phyloP scores from a whole-genome alignment of 2,329 filamentous ascomycete species.

The Monosporascus ibericus region DNA sequence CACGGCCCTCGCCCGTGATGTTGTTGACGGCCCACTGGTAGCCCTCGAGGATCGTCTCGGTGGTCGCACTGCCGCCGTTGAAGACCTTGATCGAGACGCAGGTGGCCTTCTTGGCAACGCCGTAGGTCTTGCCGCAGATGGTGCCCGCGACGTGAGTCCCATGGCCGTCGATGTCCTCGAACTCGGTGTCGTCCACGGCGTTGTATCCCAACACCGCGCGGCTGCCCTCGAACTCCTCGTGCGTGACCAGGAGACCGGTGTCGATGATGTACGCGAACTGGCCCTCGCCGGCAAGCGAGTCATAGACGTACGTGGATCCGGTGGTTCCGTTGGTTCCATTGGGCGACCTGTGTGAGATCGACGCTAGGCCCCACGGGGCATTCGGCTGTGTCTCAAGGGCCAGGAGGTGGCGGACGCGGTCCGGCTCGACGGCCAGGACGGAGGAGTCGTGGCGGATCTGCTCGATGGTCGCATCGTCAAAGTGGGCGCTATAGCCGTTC shows the following conservation, averaged over 20 bases:
- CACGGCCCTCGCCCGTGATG: slow-evolving; percentile 10
- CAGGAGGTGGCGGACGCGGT: slow-evolving; percentile 19
- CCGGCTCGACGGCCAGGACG: slow-evolving; percentile 24
- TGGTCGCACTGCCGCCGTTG: slow-evolving; percentile 4
- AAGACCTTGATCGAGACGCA: slow-evolving; percentile 26
- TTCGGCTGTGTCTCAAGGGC: slow-evolving; percentile 12
- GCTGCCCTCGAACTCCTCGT: slow-evolving; percentile 25
- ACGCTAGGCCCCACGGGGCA: slow-evolving; percentile 25
- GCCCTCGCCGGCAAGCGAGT: slow-evolving; percentile 13
- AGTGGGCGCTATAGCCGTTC: slow-evolving; percentile 4
- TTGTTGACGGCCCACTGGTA: slow-evolving; percentile 21
- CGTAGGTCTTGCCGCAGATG: slow-evolving; percentile 22
- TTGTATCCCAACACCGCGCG: slow-evolving; percentile 23
- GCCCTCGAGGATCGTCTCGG: slow-evolving; percentile 14
- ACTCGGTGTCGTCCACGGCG: slow-evolving; percentile 7
- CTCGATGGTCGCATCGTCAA: slow-evolving; percentile 3
- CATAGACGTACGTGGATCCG: slow-evolving; percentile 17
- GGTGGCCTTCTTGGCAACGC: slow-evolving; percentile 23
- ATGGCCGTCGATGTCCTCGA: slow-evolving; percentile 19
- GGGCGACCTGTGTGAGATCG: slow-evolving; percentile 13
- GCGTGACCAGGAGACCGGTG: slow-evolving; percentile 32
- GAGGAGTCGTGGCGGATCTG: slow-evolving; percentile 1
- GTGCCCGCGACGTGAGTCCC: slow-evolving; percentile 27
- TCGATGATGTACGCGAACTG: slow-evolving; percentile 36
- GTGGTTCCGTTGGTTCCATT: neutral